Base-by-base conservation (phyloP, 805 yeast species). In the Nakazawaea anatomiae region DNA sequence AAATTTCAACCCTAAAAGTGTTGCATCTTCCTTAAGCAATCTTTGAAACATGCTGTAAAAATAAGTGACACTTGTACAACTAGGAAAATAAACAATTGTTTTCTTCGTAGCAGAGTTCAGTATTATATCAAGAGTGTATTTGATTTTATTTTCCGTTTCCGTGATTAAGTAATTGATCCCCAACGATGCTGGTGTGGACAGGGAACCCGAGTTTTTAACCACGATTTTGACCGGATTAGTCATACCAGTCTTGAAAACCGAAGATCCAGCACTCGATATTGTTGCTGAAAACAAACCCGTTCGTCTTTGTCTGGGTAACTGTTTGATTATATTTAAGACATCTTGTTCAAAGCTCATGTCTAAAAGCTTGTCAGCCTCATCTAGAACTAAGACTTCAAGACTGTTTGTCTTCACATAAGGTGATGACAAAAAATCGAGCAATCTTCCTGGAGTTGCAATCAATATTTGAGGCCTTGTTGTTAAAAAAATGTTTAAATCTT, bases 261-360 rank as follows among this genome's bases (percentile, higher is more conserved):
- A 80, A 36, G 78, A 74, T 9, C 94, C 89, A 0, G 96, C 94
- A 51, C 87, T 83, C 6, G 87, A 79, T 47, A 94, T 82, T 0
- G 99, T 94, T 1, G 99, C 99, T 1, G 97, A 89, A 62, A 92
- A 92, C 18, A 92, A 71, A 1, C 98, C 99, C 0, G 96, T 89
- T 60, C 99, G 76, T 60, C 96, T 81, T 68, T 92, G 99, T 57
- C 88, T 85, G 0, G 99, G 99, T 31, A 94, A 69, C 43, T 76
- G 64, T 35, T 79, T 73, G 39, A 92, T 70, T 31, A 92, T 88
- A 32, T 75, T 71, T 42, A 83, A 80, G 42, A 88, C 80, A 42
- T 89, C 90, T 41, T 71, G 73, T 30, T 78, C 79, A 62, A 90
- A 89, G 39, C 90, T 86, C 30, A 82, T 65, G 62, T 91, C 98